Evolutionary conservation across 192 early-diverging fungal genomes (phyloP).

Genomic region (Coemansia guatemalensis): DNA sequence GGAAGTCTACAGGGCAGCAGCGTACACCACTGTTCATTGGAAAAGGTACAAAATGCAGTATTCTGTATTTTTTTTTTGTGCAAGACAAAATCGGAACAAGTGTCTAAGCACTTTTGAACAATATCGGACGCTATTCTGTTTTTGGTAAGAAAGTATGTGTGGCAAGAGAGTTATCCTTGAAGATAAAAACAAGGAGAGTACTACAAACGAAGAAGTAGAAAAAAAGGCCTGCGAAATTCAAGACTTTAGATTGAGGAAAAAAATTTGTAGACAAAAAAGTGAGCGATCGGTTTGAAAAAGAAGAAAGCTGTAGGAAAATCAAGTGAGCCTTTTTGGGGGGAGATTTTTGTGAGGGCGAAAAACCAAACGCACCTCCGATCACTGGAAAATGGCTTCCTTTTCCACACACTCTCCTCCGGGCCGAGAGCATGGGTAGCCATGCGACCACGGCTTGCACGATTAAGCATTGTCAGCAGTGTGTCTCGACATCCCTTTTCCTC

Average conservation of each 20-base stretch:
- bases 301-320: neutral
- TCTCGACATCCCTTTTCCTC: no score
- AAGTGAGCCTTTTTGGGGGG: neutral
- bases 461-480: no score
- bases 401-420: neutral
- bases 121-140: neutral
- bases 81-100: constrained; percentile 12
- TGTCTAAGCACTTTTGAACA: neutral
- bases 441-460: no score
- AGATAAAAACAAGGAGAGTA: no score
- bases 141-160: no score
- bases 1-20: constrained; percentile 41
- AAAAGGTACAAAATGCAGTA: constrained; percentile 10
- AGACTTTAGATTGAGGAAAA: neutral
- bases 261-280: constrained; percentile 4
- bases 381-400: neutral
- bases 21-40: constrained; percentile 49
- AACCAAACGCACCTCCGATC: no score
- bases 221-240: neutral
- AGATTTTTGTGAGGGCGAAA: neutral
- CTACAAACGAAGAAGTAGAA: neutral
- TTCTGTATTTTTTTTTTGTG: neutral
- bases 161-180: neutral
- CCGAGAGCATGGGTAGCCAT: no score
- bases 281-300: constrained; percentile 1